Conservation (phyloP, 495 filamentous ascomycete genomes). For the Trichoderma gamsii region DNA sequence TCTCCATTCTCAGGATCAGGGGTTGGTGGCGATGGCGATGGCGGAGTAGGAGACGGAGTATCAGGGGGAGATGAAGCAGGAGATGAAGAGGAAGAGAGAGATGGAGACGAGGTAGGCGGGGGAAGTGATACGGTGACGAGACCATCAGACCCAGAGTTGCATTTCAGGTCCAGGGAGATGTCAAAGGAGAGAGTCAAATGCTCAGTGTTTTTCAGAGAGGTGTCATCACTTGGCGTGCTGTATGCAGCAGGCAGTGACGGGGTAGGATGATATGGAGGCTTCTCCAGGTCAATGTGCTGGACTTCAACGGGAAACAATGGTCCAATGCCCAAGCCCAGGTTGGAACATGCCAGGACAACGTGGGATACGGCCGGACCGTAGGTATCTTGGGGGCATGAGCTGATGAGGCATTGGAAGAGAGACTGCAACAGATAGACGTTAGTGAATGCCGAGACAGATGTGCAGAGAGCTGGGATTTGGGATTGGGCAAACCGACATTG, state of each 20-base stretch:
- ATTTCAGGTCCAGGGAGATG: neutral
- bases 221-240: neutral
- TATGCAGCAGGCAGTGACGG: neutral
- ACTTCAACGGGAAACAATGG: neutral
- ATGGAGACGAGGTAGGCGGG: neutral
- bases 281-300: neutral
- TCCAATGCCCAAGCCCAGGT: neutral
- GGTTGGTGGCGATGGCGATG: neutral
- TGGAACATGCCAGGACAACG: neutral
- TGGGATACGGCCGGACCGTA: neutral
- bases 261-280: neutral
- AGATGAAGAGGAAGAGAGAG: neutral
- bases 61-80: neutral
- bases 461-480: neutral
- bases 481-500: neutral
- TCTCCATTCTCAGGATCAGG: neutral
- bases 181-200: neutral
- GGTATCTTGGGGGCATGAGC: neutral
- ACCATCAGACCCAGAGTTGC: slow-evolving; percentile 6
- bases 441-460: neutral
- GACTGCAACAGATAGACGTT: neutral
- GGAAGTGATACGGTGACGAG: neutral
- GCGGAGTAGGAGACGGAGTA: neutral
- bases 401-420: slow-evolving; percentile 13
- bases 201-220: neutral